phyloP scores from a whole-genome alignment of 2,329 filamentous ascomycete species.

The Fusarium globosum region DNA sequence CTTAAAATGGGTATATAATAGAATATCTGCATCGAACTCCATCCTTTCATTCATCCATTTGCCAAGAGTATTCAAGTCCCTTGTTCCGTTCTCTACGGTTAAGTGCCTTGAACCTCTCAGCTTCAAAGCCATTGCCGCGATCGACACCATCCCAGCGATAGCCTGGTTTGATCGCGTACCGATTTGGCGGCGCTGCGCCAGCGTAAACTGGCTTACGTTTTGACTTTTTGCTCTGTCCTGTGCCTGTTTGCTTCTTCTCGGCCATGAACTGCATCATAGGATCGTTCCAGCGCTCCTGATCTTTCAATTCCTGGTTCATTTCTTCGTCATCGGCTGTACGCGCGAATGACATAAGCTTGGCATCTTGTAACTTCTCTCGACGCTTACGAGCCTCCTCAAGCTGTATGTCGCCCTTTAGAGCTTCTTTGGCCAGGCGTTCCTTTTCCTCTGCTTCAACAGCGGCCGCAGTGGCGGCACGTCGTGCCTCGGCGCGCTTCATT shows the following conservation, averaged over 20 bases:
- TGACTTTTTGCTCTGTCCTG: constrained; percentile 47
- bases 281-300: constrained; percentile 88
- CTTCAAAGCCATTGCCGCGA: constrained; percentile 91
- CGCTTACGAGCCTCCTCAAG: constrained; percentile 72
- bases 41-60: constrained; percentile 83
- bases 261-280: constrained; percentile 85
- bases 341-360: constrained; percentile 83
- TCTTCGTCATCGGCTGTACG: constrained; percentile 85
- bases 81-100: constrained; percentile 82
- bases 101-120: constrained; percentile 88
- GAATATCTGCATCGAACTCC: constrained; percentile 18
- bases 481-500: constrained; percentile 88
- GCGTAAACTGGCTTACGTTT: constrained; percentile 75
- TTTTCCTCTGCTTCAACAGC: constrained; percentile 77
- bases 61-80: constrained; percentile 90
- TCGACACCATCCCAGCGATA: constrained; percentile 98
- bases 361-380: constrained; percentile 78
- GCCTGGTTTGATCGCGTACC: constrained; percentile 92
- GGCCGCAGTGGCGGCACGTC: constrained; percentile 70
- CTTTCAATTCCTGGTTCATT: constrained; percentile 85
- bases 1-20: constrained; percentile 43
- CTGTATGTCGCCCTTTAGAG: constrained; percentile 88
- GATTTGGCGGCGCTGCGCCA: constrained; percentile 86
- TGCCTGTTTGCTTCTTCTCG: constrained; percentile 53
- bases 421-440: constrained; percentile 73